Percentiles rank a stretch among this genome's conserved stretches.
Conservation (phyloP, 2,329 filamentous ascomycete genomes). For the Cladosporium sp. region DNA sequence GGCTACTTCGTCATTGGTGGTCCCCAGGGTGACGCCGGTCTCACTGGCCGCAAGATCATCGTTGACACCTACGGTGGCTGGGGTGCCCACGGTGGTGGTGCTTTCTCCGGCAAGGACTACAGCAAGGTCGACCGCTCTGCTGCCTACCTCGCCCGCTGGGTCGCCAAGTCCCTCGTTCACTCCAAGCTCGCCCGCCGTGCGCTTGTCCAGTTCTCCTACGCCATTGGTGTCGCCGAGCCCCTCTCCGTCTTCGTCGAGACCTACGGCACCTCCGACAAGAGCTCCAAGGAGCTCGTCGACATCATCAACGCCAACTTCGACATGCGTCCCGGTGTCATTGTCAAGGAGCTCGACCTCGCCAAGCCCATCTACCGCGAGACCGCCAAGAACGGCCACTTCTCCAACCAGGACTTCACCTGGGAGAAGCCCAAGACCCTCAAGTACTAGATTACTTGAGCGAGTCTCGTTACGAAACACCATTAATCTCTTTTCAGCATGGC, state of each 20-base stretch:
- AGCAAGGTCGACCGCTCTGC: conserved; percentile 99
- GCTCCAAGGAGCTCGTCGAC: conserved; percentile 86
- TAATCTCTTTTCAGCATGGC: conserved; percentile 8
- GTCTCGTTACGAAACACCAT: not conserved
- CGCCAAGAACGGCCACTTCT: conserved; percentile 99
- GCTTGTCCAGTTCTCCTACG: conserved; percentile 97
- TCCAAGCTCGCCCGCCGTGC: conserved; percentile 85
- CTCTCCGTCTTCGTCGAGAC: conserved; percentile 97
- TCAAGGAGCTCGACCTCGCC: conserved; percentile 90
- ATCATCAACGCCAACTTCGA: conserved; percentile 97
- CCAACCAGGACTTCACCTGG: conserved; percentile 96
- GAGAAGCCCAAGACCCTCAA: conserved; percentile 95
- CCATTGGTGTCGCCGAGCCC: conserved; percentile 97
- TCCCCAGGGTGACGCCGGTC: conserved; percentile 96
- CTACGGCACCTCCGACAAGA: conserved; percentile 89
- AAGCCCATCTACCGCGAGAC: conserved; percentile 98
- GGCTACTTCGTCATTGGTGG: conserved; percentile 99
- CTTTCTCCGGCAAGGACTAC: conserved; percentile 99
- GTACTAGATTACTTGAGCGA: conserved; percentile 57
- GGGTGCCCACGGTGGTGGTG: conserved; percentile 99
- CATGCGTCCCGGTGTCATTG: conserved; percentile 95
- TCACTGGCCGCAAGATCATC: conserved; percentile 98
- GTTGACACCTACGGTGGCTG: conserved; percentile 99
- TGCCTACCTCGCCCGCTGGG: conserved; percentile 95
- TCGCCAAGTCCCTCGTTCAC: conserved; percentile 94